A percentile compares a stretch with the other conserved stretches of the same genome.
These are phyloP conservation scores for Coprinopsis sp. DNA, from an alignment of 768 basidiomycete genomes.

Conservation along the genomic window DNA sequence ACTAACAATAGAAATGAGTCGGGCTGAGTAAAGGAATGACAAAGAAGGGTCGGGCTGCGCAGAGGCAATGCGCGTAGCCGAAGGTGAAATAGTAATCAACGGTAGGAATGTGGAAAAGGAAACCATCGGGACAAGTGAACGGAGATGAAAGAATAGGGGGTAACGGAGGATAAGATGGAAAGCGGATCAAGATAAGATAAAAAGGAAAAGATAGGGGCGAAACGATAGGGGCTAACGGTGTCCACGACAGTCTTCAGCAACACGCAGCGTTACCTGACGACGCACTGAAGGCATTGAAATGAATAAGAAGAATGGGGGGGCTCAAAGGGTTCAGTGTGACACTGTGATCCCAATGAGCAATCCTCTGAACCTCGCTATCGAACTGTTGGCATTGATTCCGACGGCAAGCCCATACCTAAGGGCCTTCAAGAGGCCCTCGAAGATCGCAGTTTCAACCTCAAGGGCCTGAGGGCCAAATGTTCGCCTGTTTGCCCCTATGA, in stretches of 20 bases:
- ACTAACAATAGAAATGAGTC: too few species aligned
- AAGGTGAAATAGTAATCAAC: too few species aligned
- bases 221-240: too few species aligned
- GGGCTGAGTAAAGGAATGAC: too few species aligned
- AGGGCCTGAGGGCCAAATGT: slow-evolving; percentile 29
- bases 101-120: too few species aligned
- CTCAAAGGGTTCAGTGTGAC: slow-evolving; percentile 28
- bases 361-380: slow-evolving; percentile 31
- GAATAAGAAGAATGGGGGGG: slow-evolving; percentile 38
- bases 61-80: too few species aligned
- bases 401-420: slow-evolving; percentile 25
- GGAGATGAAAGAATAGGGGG: too few species aligned
- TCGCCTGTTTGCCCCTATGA: slow-evolving; percentile 32
- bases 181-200: too few species aligned
- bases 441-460: slow-evolving; percentile 37
- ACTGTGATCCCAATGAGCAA: slow-evolving; percentile 36
- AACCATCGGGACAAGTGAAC: too few species aligned
- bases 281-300: slow-evolving; percentile 37
- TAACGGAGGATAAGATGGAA: too few species aligned
- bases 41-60: too few species aligned
- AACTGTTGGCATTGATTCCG: slow-evolving; percentile 17
- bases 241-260: slow-evolving; percentile 38
- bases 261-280: slow-evolving; percentile 33
- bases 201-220: too few species aligned
- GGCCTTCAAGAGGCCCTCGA: slow-evolving; percentile 30